Base-by-base conservation (phyloP, 1,284 basidiomycete genomes). In the Xerocomus amazonicus region DNA sequence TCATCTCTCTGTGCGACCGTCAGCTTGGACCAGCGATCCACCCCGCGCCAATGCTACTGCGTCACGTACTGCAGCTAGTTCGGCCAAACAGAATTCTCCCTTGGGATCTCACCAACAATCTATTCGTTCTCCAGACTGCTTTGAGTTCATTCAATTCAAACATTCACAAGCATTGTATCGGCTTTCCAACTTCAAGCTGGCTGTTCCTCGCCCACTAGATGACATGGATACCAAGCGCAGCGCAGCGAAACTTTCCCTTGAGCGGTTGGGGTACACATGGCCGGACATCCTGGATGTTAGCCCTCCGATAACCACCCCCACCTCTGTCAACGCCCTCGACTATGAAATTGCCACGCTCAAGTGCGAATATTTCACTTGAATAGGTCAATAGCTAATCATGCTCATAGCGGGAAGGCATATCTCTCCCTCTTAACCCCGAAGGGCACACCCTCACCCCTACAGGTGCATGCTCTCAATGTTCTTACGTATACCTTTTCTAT, bases 1-100 rank as follows among this genome's bases (percentile, higher is more conserved):
- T 27, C 88, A 89, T 66, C 73, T 90, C 27, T 81, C 86, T 10
- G 87, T 90, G 13, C 82, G 84, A 60, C 83, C 86, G 17, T 83
- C 83, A 28, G 83, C 84, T 44, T 90, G 88, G 87, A 73, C 75
- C 39, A 69, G 74, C 14, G 56, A 68, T 9, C 81, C 83, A 34
- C 72, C 81, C 62, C 49, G 62, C 59, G 51, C 56, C 36, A 43
- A 47, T 44, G 39, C 54, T 42, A 28, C 49, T 38, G 29, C 51
- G 40, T 26, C 56, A 35, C 32, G 3, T 35, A 37, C 8, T 6
- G 8, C 41, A 4, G 23, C 47, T 27, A 13, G 33, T 50, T n/a
- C 36, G 16, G 32, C n/a, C 9, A 13, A 39, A 45, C 28, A 39
- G 28, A 31, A 27, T 14, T 8, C 34, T 42, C 9, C 43, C 19